Base-by-base conservation (phyloP, 345 rosid species). In the Eucalyptus urophylla region DNA sequence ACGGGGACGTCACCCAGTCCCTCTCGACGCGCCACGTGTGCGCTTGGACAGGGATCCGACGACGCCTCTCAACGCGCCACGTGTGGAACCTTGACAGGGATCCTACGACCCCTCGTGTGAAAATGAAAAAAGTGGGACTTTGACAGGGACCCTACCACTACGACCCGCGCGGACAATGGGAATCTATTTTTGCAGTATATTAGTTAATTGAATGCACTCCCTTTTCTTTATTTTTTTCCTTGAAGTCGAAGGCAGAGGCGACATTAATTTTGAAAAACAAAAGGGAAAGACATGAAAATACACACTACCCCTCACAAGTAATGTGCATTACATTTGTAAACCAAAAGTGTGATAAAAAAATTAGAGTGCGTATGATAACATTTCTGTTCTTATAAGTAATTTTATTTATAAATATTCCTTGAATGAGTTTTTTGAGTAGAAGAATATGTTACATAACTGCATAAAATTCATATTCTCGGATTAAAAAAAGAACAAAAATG, bases 121-220 rank as follows among this genome's bases (percentile, higher is more conserved):
- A n/a, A n/a, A n/a, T n/a, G n/a, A n/a, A n/a, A n/a, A 50, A 51
- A 16, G 21, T 51, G 21, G 7, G 54, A 51, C 65, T 24, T 8
- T 58, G 25, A 54, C 19, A 8, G 11, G 24, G 25, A 54, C 1
- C 60, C n/a, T n/a, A n/a, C n/a, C n/a, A n/a, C 43, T 40, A 40
- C 54, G 54, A 51, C 1, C 53, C 53, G 14, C 43, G 13, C n/a
- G 14, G 0, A 11, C 3, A 15, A 0, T 4, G 21, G 33, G 33
- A 67, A n/a, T 62, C 69, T 0, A 6, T 62, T 93, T 1, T 93
- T 92, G 49, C 92, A 94, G 50, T 93, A 93, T 91, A 93, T 93
- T 94, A 95, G 94, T 60, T 93, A 94, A 62, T 62, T 27, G 1
- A 27, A 27, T 62, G 69, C 10, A 12, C 31, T 22, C 67, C 16